Conservation (phyloP, 2,329 filamentous ascomycete genomes). For the Epichloe elymi region DNA sequence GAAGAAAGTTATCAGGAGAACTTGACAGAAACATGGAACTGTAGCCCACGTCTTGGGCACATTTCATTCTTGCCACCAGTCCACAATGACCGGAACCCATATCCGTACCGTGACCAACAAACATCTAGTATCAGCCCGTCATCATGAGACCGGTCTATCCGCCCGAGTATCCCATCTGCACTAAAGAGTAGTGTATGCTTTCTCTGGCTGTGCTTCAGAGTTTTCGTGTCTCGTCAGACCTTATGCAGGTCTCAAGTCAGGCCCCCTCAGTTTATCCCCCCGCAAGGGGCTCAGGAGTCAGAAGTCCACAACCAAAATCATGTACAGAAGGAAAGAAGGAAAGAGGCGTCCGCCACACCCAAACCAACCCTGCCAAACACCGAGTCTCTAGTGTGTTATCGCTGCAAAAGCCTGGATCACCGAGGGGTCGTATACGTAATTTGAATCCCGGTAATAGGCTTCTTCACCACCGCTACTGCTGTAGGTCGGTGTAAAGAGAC, state of each 20-base stretch:
- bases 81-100: too few species aligned
- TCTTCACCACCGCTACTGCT: slow-evolving; percentile 22
- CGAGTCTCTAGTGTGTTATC: neutral
- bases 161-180: neutral
- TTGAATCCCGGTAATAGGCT: slow-evolving; percentile 17
- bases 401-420: neutral
- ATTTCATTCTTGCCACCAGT: too few species aligned
- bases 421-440: slow-evolving; percentile 15
- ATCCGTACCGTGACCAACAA: neutral
- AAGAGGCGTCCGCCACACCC: neutral
- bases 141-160: neutral
- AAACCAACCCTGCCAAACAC: neutral
- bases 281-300: neutral
- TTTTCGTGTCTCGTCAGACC: neutral
- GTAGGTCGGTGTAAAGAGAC: slow-evolving; percentile 15
- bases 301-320: neutral
- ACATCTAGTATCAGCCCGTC: neutral
- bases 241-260: neutral
- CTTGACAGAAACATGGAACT: too few species aligned
- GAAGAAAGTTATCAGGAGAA: too few species aligned
- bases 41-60: too few species aligned
- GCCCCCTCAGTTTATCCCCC: neutral
- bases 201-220: neutral
- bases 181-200: neutral
- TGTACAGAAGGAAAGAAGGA: neutral